A percentile compares a stretch with the other conserved stretches of the same genome.
phyloP scores from a whole-genome alignment of 352 stramenopile genomes.

The Globisporangium megalacanthum region DNA sequence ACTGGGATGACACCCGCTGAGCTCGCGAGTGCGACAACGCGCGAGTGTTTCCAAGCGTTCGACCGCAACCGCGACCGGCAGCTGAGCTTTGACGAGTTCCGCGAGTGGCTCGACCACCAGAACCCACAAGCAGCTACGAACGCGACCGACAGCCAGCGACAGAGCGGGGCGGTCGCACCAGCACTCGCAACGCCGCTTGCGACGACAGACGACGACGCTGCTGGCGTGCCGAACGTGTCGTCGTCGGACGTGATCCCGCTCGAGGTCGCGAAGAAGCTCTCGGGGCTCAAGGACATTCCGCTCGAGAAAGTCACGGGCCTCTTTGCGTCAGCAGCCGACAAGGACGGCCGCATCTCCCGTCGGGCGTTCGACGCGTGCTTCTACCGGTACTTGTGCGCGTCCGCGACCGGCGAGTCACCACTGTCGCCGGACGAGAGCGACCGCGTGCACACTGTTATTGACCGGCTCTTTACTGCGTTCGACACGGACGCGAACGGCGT shows the following conservation, averaged over 20 bases:
- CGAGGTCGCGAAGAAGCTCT: conserved; percentile 67
- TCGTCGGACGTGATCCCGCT: conserved; percentile 42
- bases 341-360: conserved; percentile 50
- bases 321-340: conserved; percentile 45
- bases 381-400: conserved; percentile 60
- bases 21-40: conserved; percentile 69
- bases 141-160: not conserved
- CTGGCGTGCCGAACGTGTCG: not conserved
- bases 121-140: conserved; percentile 18
- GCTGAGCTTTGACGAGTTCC: conserved; percentile 79
- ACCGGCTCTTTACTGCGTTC: conserved; percentile 73
- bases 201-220: not conserved
- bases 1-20: conserved; percentile 53
- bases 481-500: conserved; percentile 66
- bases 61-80: conserved; percentile 75
- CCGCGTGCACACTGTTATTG: conserved; percentile 65
- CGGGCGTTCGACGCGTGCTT: conserved; percentile 72
- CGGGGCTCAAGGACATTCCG: conserved; percentile 53
- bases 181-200: not conserved
- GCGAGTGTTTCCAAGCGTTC: conserved; percentile 68
- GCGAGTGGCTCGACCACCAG: conserved; percentile 65
- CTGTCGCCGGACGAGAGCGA: conserved; percentile 39
- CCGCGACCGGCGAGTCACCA: conserved; percentile 26
- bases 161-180: not conserved
- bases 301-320: conserved; percentile 56